Percentiles rank a stretch among this genome's conserved stretches.
phyloP scores from a whole-genome alignment of 805 yeast species.

The Metschnikowia cubensis region DNA sequence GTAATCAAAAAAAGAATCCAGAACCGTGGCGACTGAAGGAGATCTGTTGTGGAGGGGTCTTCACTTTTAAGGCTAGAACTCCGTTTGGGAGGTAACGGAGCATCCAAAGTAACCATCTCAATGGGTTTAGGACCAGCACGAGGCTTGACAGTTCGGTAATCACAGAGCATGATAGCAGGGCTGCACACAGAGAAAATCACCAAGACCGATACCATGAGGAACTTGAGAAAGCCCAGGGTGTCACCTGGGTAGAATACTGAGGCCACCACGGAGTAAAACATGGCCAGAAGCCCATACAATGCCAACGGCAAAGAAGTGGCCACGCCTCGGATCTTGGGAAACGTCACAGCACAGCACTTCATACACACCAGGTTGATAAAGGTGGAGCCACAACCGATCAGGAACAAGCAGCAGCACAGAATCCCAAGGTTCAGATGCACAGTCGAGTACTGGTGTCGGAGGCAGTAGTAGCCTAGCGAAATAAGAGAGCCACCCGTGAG shows the following conservation, averaged over 20 bases:
- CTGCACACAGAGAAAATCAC: conserved; percentile 41
- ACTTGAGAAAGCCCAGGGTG: conserved; percentile 50
- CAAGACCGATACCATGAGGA: conserved; percentile 41
- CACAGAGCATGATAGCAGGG: conserved; percentile 44
- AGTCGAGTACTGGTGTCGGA: conserved; percentile 49
- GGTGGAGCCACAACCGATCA: conserved; percentile 69
- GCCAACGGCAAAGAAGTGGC: conserved; percentile 77
- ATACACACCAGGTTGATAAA: conserved; percentile 59
- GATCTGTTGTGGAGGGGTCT: conserved; percentile 2
- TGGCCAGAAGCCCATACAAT: conserved; percentile 70
- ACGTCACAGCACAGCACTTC: conserved; percentile 69
- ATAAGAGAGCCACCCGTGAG: conserved; percentile 48
- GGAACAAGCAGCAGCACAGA: conserved; percentile 45
- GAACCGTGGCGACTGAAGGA: conserved; percentile 25
- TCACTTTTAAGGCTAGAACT: neutral
- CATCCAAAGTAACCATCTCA: conserved; percentile 8
- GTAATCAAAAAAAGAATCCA: conserved; percentile 38
- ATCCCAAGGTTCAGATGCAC: conserved; percentile 34
- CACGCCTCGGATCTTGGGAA: conserved; percentile 64
- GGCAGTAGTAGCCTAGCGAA: conserved; percentile 51
- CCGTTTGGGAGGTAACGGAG: neutral
- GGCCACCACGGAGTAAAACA: conserved; percentile 57
- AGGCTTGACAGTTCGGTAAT: conserved; percentile 14
- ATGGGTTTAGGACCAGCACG: conserved; percentile 7
- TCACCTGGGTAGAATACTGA: conserved; percentile 52